A percentile compares a stretch with the other conserved stretches of the same genome.
phyloP scores from a whole-genome alignment of 768 basidiomycete species.

The Russula virescens region DNA sequence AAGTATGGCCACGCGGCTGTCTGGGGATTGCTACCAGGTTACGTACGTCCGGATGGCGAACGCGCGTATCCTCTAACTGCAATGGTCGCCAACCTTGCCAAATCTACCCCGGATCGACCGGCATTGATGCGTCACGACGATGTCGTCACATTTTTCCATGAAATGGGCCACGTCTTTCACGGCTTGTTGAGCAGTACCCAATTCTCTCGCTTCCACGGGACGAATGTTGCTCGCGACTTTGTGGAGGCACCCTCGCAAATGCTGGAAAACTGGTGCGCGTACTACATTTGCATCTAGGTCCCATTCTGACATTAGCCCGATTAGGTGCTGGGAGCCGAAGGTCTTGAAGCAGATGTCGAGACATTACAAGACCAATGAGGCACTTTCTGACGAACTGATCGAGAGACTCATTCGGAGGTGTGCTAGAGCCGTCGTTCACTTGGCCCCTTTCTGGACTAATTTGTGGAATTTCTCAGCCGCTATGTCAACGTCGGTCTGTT shows the following conservation, averaged over 20 bases:
- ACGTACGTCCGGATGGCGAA: constrained; percentile 47
- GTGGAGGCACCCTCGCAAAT: constrained; percentile 91
- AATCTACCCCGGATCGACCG: constrained; percentile 72
- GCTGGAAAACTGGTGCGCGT: constrained; percentile 76
- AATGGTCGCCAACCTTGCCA: constrained; percentile 91
- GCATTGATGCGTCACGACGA: constrained; percentile 85
- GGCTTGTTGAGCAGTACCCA: constrained; percentile 60
- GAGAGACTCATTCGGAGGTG: constrained; percentile 76
- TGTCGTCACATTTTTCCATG: constrained; percentile 89
- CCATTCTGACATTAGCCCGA: neutral
- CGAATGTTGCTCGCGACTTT: constrained; percentile 73
- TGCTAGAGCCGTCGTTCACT: constrained; percentile 8
- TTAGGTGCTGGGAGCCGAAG: constrained; percentile 75
- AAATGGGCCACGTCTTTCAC: constrained; percentile 60
- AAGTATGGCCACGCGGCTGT: constrained; percentile 89
- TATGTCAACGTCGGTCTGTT: constrained; percentile 81
- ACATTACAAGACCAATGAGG: constrained; percentile 71
- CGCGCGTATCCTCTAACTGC: constrained; percentile 69
- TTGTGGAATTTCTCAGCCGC: constrained; percentile 27
- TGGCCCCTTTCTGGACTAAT: neutral
- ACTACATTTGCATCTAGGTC: neutral
- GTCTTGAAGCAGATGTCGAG: constrained; percentile 74
- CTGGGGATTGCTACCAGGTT: constrained; percentile 70
- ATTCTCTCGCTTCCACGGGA: constrained; percentile 78
- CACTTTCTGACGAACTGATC: constrained; percentile 66